Percentiles rank a stretch among this genome's conserved stretches.
Evolutionary conservation across 2,329 filamentous ascomycete genomes (phyloP).

Genomic region (Aspergillus sp.): DNA sequence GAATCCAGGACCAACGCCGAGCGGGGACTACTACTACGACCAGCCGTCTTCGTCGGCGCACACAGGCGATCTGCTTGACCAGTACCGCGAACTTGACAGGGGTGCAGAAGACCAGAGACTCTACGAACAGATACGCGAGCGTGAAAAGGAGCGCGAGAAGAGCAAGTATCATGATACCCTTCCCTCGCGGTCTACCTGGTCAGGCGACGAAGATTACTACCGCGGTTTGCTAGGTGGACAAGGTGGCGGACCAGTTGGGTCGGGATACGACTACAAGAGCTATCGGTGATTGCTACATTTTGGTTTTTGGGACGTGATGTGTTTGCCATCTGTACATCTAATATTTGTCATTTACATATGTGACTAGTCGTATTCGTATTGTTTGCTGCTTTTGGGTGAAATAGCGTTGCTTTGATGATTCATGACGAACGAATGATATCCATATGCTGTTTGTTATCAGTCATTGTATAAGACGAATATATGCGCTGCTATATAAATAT

Average conservation of each 20-base stretch:
- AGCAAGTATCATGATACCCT: conserved; percentile 26
- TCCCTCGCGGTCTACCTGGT: conserved; percentile 27
- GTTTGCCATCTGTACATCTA: conserved; percentile 2
- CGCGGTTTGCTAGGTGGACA: conserved; percentile 33
- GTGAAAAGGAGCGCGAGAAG: conserved; percentile 31
- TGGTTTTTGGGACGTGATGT: not conserved
- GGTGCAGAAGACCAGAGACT: conserved; percentile 23
- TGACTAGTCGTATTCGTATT: not conserved
- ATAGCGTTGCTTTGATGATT: conserved; percentile 6
- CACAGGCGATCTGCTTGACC: conserved; percentile 24
- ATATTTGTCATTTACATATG: conserved; percentile 1
- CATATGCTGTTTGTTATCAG: conserved; percentile 4
- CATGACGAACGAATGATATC: conserved; percentile 8
- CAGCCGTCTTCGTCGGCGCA: conserved; percentile 22
- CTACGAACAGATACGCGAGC: conserved; percentile 27
- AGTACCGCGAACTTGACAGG: conserved; percentile 30
- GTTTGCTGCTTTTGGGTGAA: not conserved
- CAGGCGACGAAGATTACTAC: conserved; percentile 41
- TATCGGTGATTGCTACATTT: conserved; percentile 22
- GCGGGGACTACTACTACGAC: conserved; percentile 28
- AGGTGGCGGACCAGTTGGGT: conserved; percentile 23
- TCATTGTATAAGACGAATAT: not conserved
- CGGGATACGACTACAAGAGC: conserved; percentile 28
- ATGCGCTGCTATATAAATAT: not conserved
- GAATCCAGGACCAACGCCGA: conserved; percentile 19